These are phyloP conservation scores for sunflower (Helianthus annuus) DNA, from an alignment of 129 eudicot genomes.

Conservation along the genomic window HanXRQr2.0-SUNRISE NC_035444.2:62331429-62331928, in stretches of 20 bases:
- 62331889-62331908: too few species aligned
- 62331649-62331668: conserved; percentile 27
- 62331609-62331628: conserved; percentile 77
- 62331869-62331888: not conserved
- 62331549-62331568: conserved; percentile 57
- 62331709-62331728: conserved; percentile 50
- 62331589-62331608: conserved; percentile 57
- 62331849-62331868: not conserved
- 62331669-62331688: conserved; percentile 13
- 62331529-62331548: conserved; percentile 75
- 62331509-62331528: conserved; percentile 63
- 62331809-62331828: not conserved
- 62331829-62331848: not conserved
- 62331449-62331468: conserved; percentile 19
- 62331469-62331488: conserved; percentile 20
- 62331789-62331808: not conserved
- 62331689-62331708: conserved; percentile 38
- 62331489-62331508: conserved; percentile 58
- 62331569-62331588: conserved; percentile 46
- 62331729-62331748: conserved; percentile 8
- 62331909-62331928: too few species aligned
- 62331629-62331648: conserved; percentile 32
- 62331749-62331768: not conserved
- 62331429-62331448: conserved; percentile 26
- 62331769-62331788: conserved; percentile 3